A percentile compares a stretch with the other conserved stretches of the same genome.
These are phyloP conservation scores for Pyricularia sp. DNA, from an alignment of 2,329 filamentous ascomycete species.

Conservation along the genomic window DNA sequence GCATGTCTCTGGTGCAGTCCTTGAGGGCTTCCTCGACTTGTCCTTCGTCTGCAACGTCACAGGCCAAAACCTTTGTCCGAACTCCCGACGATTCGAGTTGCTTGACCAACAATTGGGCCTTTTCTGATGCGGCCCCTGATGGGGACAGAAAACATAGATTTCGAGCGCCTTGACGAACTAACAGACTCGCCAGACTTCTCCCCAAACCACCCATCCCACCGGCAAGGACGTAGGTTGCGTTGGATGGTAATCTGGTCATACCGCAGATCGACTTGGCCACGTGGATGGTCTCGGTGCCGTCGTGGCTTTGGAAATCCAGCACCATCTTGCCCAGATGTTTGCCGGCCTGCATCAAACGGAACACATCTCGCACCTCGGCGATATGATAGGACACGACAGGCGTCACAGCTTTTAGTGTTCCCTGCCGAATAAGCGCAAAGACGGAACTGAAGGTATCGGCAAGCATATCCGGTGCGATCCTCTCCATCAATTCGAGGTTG, in stretches of 20 bases:
- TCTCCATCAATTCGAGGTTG: too few relatives aligned
- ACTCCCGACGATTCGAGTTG: neutral
- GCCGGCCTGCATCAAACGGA: conserved; percentile 25
- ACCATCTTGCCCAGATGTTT: conserved; percentile 30
- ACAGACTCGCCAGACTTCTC: conserved; percentile 11
- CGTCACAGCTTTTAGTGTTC: conserved; percentile 1
- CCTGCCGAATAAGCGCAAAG: neutral
- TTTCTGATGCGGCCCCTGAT: conserved; percentile 9
- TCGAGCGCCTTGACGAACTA: conserved; percentile 12
- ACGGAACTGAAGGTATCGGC: neutral
- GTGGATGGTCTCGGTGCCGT: too few relatives aligned
- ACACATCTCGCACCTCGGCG: conserved; percentile 15
- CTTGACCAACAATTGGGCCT: neutral
- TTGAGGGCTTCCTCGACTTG: neutral
- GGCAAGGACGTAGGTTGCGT: conserved; percentile 13
- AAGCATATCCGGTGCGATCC: too few relatives aligned
- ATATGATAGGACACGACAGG: conserved; percentile 8
- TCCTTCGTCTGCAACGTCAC: neutral
- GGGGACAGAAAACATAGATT: conserved; percentile 8
- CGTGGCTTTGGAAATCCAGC: conserved; percentile 6
- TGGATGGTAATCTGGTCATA: neutral
- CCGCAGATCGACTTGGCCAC: too few relatives aligned
- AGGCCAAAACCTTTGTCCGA: neutral
- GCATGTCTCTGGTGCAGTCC: conserved; percentile 4
- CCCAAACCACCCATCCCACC: conserved; percentile 15